Conservation (phyloP, 495 filamentous ascomycete species). For the Lepraria neglecta region DNA sequence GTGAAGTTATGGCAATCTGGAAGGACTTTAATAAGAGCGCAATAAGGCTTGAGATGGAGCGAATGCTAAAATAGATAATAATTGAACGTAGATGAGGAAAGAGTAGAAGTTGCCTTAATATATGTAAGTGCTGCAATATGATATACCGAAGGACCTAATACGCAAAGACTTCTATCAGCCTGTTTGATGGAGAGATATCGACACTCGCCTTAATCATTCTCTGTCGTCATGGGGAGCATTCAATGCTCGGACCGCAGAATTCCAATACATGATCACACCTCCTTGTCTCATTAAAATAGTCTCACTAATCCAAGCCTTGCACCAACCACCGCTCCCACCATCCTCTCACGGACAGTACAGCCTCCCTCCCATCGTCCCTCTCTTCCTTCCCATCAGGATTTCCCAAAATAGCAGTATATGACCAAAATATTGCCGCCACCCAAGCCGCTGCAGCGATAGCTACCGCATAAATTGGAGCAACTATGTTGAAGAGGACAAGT, state of each 20-base stretch:
- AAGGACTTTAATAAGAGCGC: too few relatives aligned
- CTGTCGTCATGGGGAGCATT: neutral
- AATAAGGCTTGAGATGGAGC: too few relatives aligned
- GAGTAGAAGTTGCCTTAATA: too few relatives aligned
- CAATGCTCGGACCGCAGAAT: neutral
- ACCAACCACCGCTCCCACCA: slow-evolving; percentile 59
- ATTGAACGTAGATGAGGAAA: too few relatives aligned
- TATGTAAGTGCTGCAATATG: too few relatives aligned
- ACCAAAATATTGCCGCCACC: slow-evolving; percentile 59
- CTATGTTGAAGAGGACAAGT: slow-evolving; percentile 44
- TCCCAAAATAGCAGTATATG: slow-evolving; percentile 54
- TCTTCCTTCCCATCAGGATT: slow-evolving; percentile 56
- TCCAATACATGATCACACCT: neutral
- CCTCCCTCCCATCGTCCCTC: slow-evolving; percentile 54
- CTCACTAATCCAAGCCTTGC: slow-evolving; percentile 28
- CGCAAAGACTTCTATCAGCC: too few relatives aligned
- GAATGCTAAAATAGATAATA: too few relatives aligned
- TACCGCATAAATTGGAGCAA: slow-evolving; percentile 51
- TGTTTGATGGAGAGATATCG: too few relatives aligned
- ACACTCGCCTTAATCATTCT: neutral
- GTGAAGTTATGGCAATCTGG: too few relatives aligned
- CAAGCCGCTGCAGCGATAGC: slow-evolving; percentile 50
- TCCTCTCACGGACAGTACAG: slow-evolving; percentile 52
- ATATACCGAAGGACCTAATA: too few relatives aligned
- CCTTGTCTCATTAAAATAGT: neutral